Conservation (phyloP, 2,329 filamentous ascomycete species). For the Fusarium ambrosium region DNA sequence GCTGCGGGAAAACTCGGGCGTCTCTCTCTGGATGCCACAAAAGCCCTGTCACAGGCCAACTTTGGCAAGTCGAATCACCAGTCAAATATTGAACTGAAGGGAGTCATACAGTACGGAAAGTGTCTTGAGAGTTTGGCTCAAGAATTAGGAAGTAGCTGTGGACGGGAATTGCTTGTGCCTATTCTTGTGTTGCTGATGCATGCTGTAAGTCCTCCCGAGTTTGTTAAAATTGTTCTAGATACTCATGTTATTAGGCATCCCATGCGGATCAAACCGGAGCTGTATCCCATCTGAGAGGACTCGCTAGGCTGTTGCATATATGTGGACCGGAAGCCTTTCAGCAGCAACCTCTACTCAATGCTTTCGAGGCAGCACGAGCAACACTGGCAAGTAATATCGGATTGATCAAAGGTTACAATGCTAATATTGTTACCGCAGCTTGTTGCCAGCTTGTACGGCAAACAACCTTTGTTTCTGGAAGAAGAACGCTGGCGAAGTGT, state of each 20-base stretch:
- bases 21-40: constrained; percentile 19
- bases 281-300: neutral
- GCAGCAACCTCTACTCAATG: neutral
- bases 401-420: neutral
- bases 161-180: neutral
- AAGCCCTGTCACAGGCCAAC: neutral
- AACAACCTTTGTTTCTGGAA: neutral
- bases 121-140: neutral
- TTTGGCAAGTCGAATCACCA: constrained; percentile 3
- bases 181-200: constrained; percentile 4
- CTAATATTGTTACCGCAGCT: neutral
- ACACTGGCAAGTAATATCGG: neutral
- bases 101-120: neutral
- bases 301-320: neutral
- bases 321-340: neutral
- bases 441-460: neutral
- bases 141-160: neutral
- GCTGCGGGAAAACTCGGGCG: constrained; percentile 30
- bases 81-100: neutral
- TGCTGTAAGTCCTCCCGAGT: neutral
- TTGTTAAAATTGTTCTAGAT: neutral
- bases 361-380: neutral
- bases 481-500: neutral
- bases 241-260: neutral
- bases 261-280: neutral